Base-by-base conservation (phyloP, 345 rosid species). In the Aquilaria yunnanensis region DNA sequence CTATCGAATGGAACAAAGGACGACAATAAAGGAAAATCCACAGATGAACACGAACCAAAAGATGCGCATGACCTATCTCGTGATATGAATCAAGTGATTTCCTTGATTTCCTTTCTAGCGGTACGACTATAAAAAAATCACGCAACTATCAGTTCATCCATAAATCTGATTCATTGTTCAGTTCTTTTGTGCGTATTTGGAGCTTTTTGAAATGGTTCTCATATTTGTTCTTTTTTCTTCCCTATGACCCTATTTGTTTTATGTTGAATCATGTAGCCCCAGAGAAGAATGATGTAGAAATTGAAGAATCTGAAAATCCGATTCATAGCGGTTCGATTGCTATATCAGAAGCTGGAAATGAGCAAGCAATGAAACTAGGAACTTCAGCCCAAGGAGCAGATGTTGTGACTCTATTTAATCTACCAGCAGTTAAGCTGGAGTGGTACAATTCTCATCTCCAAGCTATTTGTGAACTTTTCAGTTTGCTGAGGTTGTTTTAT, bases 1-100 rank as follows among this genome's bases (percentile, higher is more conserved):
- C 88, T 81, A 31, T 63, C 83, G 16, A 80, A 57, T 33, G 51
- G 64, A 67, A 61, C 74, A 31, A 68, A 65, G 72, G 67, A 76
- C 37, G 78, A 75, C 14, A 70, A 74, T 56, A 41, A 33, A 5
- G 62, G 59, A 59, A 66, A 32, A 43, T 60, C 63, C n/a, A 5
- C n/a, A 0, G 59, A 61, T 47, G 51, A 68, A 48, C 70, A 51
- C 12, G 75, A 75, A 60, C 49, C 66, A 46, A 66, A 62, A 55
- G 74, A 77, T 69, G 63, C 29, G 13, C 57, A 46, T 37, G 59
- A 32, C 60, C 50, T 23, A 47, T 54, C 45, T 43, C 54, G 57
- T 12, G 59, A 67, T 30, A n/a, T 32, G 1, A 58, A 69, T 45
- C 30, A 50, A 52, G 57, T 68, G 10, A 57, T 32, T 14, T 60